Conservation (phyloP, 163 green algal species). For the Volvox carteri region DNA sequence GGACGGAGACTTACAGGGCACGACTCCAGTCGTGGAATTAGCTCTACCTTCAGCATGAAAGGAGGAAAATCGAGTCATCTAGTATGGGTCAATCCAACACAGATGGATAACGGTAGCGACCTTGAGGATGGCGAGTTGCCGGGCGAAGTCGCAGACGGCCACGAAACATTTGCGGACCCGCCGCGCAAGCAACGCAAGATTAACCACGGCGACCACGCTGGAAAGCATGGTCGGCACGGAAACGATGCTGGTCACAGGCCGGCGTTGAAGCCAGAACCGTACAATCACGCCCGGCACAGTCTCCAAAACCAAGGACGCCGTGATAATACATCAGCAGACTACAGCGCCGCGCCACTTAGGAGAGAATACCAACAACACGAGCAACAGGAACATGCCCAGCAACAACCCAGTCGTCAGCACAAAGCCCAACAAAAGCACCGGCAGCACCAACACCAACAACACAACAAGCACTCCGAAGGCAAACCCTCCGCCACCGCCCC, state of each 20-base stretch:
- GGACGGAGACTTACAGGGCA: no score
- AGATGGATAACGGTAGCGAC: not conserved
- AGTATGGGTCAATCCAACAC: not conserved
- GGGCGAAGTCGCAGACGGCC: no score
- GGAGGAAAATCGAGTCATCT: not conserved
- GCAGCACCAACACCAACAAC: not conserved
- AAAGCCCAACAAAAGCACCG: not conserved
- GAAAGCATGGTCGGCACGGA: not conserved
- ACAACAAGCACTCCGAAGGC: no score
- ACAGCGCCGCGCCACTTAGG: no score
- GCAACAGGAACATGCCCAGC: not conserved
- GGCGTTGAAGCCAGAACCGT: not conserved
- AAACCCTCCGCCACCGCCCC: not conserved
- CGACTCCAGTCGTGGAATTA: no score
- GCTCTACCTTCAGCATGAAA: not conserved
- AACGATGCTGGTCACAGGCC: not conserved
- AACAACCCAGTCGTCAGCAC: not conserved
- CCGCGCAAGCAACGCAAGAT: conserved; percentile 48
- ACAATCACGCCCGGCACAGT: not conserved
- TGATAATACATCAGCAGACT: no score
- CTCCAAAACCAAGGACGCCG: not conserved
- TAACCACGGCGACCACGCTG: not conserved
- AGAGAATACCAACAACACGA: not conserved
- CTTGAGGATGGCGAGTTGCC: conserved; percentile 51
- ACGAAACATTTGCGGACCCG: not conserved